Base-by-base conservation (phyloP, 441 rosid species). In the Omphalea diandra region DNA sequence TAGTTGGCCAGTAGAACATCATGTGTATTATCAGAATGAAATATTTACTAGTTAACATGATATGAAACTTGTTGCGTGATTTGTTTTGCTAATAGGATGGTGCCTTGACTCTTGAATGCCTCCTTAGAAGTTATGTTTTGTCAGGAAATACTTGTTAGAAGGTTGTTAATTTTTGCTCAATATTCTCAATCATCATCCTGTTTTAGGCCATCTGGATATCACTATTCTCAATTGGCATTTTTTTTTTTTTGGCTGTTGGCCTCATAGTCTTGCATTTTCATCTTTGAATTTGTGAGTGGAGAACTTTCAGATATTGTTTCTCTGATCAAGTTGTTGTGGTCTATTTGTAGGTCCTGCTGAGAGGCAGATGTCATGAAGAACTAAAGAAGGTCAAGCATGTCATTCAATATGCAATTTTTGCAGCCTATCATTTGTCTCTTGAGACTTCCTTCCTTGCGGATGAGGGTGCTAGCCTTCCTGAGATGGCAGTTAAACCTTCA, bases 381-480 rank as follows among this genome's bases (percentile, higher is more conserved):
- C 85, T 94, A 36, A 92, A 92, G 88, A 94, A 85, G 83, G 84
- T 94, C 60, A 94, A 94, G 82, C 85, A 84, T 44, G 97, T 90
- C 36, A 80, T 92, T 76, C 98, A 90, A 59, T 92, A 77, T 75
- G 97, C 99, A 29, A 86, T 90, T 50, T 94, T 94, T 88, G 99
- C 99, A 7, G 99, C 99, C 53, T 88, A 94, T 86, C 99, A 94
- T 77, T 77, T 94, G 65, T 92, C 94, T 18, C 88, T 94, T 26
- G 97, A 94, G 82, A 92, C 99, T 65, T 94, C 96, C 55, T 94
- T 92, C 76, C 99, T 94, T 73, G 99, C 94, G 31, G 99, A 94
- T 68, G 99, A 94, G 87, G 99, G 99, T 69, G 99, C 99, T 76
- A 86, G 88, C 59, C 88, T 94, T 73, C 98, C 99, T 76, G 86